These are phyloP conservation scores for Amanita subjunquillea DNA, from an alignment of 768 basidiomycete species.

Conservation along the genomic window DNA sequence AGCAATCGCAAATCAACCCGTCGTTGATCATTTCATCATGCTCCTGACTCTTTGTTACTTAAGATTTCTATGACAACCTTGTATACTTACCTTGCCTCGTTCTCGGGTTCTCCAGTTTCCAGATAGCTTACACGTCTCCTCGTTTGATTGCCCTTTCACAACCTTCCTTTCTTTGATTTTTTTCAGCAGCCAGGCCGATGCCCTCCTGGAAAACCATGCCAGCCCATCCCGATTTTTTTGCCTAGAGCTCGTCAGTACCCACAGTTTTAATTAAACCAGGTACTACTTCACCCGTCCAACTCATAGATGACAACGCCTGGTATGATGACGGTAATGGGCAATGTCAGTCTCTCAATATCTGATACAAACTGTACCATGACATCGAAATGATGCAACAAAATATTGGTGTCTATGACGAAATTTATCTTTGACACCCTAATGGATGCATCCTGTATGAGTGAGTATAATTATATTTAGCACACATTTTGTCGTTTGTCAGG, in stretches of 20 bases:
- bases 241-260: conserved; percentile 14
- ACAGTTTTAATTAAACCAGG: neutral
- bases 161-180: conserved; percentile 46
- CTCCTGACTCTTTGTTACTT: conserved; percentile 9
- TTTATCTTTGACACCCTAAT: conserved; percentile 30
- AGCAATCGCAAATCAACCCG: conserved; percentile 67
- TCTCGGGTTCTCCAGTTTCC: conserved; percentile 50
- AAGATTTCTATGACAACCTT: neutral
- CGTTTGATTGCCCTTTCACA: conserved; percentile 51
- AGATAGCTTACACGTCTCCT: conserved; percentile 52
- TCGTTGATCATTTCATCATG: conserved; percentile 46
- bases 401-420: conserved; percentile 72
- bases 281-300: conserved; percentile 50
- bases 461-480: neutral
- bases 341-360: conserved; percentile 37
- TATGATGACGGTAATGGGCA: conserved; percentile 55
- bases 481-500: neutral
- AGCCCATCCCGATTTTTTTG: conserved; percentile 36
- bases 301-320: conserved; percentile 72
- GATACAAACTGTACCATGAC: conserved; percentile 53
- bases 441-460: conserved; percentile 23
- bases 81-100: conserved; percentile 29
- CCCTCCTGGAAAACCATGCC: conserved; percentile 59
- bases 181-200: conserved; percentile 57
- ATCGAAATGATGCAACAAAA: conserved; percentile 59